Conservation (phyloP, 1,139 yeast genomes). For the Hemisphaericaspora subhashii region DNA sequence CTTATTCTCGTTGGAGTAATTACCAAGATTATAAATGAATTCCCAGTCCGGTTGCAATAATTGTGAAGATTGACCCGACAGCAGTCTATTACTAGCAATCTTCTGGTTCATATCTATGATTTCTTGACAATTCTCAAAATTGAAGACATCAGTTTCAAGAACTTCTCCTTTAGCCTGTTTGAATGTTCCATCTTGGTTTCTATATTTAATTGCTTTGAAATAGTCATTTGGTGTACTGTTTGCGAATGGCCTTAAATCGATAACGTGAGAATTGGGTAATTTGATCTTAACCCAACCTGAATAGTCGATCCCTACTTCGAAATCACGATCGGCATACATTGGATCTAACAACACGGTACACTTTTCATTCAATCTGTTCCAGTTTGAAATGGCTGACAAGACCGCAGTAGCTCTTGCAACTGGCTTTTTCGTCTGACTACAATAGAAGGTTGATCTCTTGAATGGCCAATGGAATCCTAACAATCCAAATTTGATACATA, state of each 20-base stretch:
- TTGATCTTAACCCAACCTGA: slow-evolving; percentile 36
- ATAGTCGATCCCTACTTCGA: slow-evolving; percentile 32
- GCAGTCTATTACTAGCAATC: slow-evolving; percentile 37
- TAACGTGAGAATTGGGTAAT: slow-evolving; percentile 41
- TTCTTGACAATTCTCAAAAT: slow-evolving; percentile 26
- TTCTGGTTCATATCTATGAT: slow-evolving; percentile 37
- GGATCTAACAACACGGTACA: slow-evolving; percentile 42
- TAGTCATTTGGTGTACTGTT: slow-evolving; percentile 31
- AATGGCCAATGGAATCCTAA: slow-evolving; percentile 51
- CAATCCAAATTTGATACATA: slow-evolving; percentile 39
- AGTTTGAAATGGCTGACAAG: slow-evolving; percentile 34
- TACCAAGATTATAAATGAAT: slow-evolving; percentile 31
- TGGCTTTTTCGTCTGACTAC: slow-evolving; percentile 37
- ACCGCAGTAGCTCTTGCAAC: slow-evolving; percentile 44
- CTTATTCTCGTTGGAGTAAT: slow-evolving; percentile 21
- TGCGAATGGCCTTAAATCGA: slow-evolving; percentile 37
- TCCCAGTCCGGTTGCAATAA: slow-evolving; percentile 33
- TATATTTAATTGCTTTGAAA: slow-evolving; percentile 40
- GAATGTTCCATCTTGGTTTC: slow-evolving; percentile 38
- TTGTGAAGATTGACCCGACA: slow-evolving; percentile 37
- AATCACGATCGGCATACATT: slow-evolving; percentile 30
- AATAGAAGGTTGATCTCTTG: slow-evolving; percentile 39
- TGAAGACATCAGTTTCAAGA: slow-evolving; percentile 23
- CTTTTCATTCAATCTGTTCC: slow-evolving; percentile 30
- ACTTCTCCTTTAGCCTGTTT: slow-evolving; percentile 35